A percentile compares a stretch with the other conserved stretches of the same genome.
phyloP scores from a whole-genome alignment of 192 early-diverging fungal species.

The Coemansia sp. region DNA sequence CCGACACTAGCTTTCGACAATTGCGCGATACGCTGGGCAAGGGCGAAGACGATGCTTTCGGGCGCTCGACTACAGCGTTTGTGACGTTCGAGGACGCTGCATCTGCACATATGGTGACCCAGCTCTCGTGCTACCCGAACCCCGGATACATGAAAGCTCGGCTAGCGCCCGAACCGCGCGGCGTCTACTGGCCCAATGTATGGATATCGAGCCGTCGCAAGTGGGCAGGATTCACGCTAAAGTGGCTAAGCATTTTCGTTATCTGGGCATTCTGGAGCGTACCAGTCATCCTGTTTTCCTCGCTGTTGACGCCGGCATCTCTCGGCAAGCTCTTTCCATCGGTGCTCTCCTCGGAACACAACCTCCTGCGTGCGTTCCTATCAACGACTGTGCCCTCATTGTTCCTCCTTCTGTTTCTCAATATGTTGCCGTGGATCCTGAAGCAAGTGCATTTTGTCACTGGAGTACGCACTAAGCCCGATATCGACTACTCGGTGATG shows the following conservation, averaged over 20 bases:
- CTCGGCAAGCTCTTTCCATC: slow-evolving; percentile 65
- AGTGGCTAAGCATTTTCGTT: slow-evolving; percentile 61
- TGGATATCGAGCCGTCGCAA: slow-evolving; percentile 62
- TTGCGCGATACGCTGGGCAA: slow-evolving; percentile 30
- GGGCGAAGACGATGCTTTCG: slow-evolving; percentile 17
- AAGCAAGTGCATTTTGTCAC: slow-evolving; percentile 53
- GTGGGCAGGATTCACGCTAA: slow-evolving; percentile 57
- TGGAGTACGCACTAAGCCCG: slow-evolving; percentile 46
- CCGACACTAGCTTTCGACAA: slow-evolving; percentile 61
- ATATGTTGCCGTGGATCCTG: slow-evolving; percentile 71
- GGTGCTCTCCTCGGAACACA: slow-evolving; percentile 58
- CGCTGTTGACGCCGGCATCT: slow-evolving; percentile 66
- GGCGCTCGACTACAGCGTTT: slow-evolving; percentile 66
- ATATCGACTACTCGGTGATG: slow-evolving; percentile 58
- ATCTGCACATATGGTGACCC: slow-evolving; percentile 69
- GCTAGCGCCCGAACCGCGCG: slow-evolving; percentile 76
- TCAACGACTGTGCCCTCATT: slow-evolving; percentile 73
- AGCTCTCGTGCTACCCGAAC: slow-evolving; percentile 66
- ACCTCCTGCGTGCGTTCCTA: slow-evolving; percentile 62
- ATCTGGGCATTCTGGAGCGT: slow-evolving; percentile 78
- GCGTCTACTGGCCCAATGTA: slow-evolving; percentile 78
- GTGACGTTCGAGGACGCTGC: slow-evolving; percentile 78
- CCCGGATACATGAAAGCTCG: slow-evolving; percentile 65
- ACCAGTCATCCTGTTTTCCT: slow-evolving; percentile 69
- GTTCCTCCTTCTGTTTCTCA: slow-evolving; percentile 71